Conservation (phyloP, 352 stramenopile genomes). For the Phytophthora citricola region DNA sequence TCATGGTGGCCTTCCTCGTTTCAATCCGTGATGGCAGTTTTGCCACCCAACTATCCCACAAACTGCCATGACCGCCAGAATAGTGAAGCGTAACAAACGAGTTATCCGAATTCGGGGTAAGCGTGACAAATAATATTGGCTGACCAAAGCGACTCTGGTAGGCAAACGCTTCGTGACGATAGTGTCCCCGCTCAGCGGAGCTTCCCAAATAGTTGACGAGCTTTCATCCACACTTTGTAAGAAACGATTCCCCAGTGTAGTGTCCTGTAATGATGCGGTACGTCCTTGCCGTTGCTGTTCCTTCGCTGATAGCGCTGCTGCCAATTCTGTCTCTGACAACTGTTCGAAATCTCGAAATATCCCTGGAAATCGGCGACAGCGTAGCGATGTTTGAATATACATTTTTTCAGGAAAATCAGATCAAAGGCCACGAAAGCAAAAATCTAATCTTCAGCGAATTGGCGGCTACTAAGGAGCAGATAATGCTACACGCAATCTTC, state of each 20-base stretch:
- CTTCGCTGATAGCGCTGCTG: background rate
- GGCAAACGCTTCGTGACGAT: background rate
- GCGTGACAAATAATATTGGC: conserved; percentile 5
- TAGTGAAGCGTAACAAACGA: conserved; percentile 11
- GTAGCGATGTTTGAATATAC: background rate
- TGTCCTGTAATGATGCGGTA: too few species aligned
- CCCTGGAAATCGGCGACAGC: background rate
- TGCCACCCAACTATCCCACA: background rate
- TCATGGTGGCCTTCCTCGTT: background rate
- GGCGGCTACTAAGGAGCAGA: background rate
- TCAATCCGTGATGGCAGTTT: background rate
- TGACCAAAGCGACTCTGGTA: conserved; percentile 4
- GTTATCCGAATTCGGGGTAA: conserved; percentile 2
- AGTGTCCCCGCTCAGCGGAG: background rate
- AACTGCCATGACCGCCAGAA: background rate
- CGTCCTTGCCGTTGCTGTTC: background rate
- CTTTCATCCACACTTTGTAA: background rate
- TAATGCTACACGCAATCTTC: background rate
- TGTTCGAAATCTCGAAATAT: conserved; percentile 2
- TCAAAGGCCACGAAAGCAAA: conserved; percentile 8
- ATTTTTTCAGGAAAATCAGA: background rate
- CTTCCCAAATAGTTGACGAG: background rate
- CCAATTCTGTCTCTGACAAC: background rate
- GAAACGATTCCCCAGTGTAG: background rate
- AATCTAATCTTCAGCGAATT: background rate